Percentiles rank a stretch among this genome's conserved stretches.
These are phyloP conservation scores for Echeveria elegans DNA, from an alignment of 164 flowering plant species.

Conservation along the genomic window DNA sequence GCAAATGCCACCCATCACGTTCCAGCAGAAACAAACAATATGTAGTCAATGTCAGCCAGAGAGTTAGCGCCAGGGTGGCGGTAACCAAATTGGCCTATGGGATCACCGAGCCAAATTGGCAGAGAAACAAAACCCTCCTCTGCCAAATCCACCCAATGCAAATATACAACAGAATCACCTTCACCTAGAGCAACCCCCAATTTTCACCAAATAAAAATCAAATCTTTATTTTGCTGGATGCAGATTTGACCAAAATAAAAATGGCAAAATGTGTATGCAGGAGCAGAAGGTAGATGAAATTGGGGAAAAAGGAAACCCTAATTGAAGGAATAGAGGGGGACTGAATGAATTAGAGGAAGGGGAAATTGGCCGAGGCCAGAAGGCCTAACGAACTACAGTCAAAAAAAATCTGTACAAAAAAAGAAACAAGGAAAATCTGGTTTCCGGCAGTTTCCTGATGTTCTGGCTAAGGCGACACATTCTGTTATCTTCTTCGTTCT, in stretches of 20 bases:
- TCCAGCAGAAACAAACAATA: neutral
- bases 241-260: neutral
- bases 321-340: neutral
- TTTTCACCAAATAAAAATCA: neutral
- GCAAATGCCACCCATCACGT: slow-evolving; percentile 4
- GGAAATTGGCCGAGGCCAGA: neutral
- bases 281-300: neutral
- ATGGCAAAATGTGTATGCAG: neutral
- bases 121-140: neutral
- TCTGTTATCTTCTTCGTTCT: no score
- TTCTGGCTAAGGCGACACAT: no score
- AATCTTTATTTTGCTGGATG: neutral
- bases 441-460: neutral
- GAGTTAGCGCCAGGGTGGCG: neutral
- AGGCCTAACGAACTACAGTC: neutral
- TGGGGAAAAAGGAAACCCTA: neutral
- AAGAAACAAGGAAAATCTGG: no score
- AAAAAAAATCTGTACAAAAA: neutral
- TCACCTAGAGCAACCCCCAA: neutral
- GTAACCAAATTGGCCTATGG: neutral
- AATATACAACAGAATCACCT: neutral
- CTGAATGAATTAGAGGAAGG: neutral
- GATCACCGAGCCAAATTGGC: neutral
- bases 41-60: neutral
- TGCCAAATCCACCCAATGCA: slow-evolving; percentile 1